Evolutionary conservation across 768 basidiomycete species (phyloP), one percentile per base, ranked within the genome.

Genomic region (Trametes cubensis): DNA sequence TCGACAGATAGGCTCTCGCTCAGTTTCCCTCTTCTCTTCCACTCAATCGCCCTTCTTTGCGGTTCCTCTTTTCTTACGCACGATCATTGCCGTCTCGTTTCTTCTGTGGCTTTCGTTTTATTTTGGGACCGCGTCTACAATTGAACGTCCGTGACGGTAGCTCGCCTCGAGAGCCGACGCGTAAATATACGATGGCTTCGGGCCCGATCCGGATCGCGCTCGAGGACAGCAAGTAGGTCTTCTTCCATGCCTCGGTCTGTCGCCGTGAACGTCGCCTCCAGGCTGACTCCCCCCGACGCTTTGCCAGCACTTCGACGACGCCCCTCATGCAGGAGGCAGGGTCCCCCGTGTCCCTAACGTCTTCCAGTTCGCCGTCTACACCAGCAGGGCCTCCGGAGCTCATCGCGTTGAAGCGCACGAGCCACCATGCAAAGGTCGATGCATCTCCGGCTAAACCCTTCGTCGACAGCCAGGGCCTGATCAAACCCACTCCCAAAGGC

Each of bases 191-290:
- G 11, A 46, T 56, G 55, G 45, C 55, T 13, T 39, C 44, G n/a
- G n/a, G n/a, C 44, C 55, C 55, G 55, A 56, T 46, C 44, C 55
- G 55, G 55, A 56, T 56, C 55, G 30, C 20, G 44, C 44, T 56
- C 14, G 55, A 56, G 55, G 55, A 56, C 15, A 11, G 34, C 34
- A 46, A 46, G 55, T 56, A 20, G 14, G 48, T 23, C 39, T 56
- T 34, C 45, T 46, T 30, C 38, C 44, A 46, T 30, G 55, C 53
- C 45, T 20, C 44, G 20, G 45, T 46, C 34, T 5, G 34, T 34
- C 34, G 34, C 34, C 34, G 6, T 6, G 45, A 20, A 28, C 44
- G 30, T 28, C 18, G 26, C 25, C 39, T 44, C 45, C 55, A 20
- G 55, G 44, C 44, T 46, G n/a, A n/a, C 42, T 26, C 28, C 20